Conservation (phyloP, 352 stramenopile genomes). For the Phytopythium helicoides region DNA sequence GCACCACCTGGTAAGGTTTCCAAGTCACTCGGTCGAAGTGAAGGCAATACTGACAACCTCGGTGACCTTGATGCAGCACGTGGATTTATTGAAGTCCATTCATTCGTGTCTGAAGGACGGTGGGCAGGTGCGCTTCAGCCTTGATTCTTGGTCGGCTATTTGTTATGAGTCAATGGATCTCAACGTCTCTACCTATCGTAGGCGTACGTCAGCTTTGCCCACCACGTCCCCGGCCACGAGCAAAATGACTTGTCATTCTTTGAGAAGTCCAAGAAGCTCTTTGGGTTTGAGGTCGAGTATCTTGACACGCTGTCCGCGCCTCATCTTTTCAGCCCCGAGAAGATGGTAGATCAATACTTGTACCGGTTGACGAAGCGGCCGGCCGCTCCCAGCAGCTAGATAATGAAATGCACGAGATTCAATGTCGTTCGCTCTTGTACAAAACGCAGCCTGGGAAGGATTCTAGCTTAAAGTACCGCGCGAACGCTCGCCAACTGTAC, state of each 20-base stretch:
- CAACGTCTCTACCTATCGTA: slow-evolving; percentile 3
- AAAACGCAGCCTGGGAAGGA: slow-evolving; percentile 29
- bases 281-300: slow-evolving; percentile 30
- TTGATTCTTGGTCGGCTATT: background rate
- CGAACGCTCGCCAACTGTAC: slow-evolving; percentile 23
- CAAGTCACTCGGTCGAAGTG: background rate
- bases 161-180: background rate
- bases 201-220: slow-evolving; percentile 48
- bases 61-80: slow-evolving; percentile 20
- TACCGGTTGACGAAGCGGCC: slow-evolving; percentile 33
- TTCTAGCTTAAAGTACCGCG: slow-evolving; percentile 9
- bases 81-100: slow-evolving; percentile 43
- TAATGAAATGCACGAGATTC: too few species aligned
- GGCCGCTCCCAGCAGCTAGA: background rate
- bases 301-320: slow-evolving; percentile 38
- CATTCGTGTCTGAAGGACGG: slow-evolving; percentile 22
- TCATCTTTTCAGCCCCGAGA: slow-evolving; percentile 38
- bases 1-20: slow-evolving; percentile 31
- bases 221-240: slow-evolving; percentile 49
- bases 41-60: background rate
- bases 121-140: slow-evolving; percentile 21
- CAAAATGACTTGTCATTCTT: slow-evolving; percentile 53
- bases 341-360: slow-evolving; percentile 44
- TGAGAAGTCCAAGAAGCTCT: slow-evolving; percentile 34
- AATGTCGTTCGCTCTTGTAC: too few species aligned